Conservation (phyloP, 2,329 filamentous ascomycete genomes). For the Elsinoe fawcettii region DNA sequence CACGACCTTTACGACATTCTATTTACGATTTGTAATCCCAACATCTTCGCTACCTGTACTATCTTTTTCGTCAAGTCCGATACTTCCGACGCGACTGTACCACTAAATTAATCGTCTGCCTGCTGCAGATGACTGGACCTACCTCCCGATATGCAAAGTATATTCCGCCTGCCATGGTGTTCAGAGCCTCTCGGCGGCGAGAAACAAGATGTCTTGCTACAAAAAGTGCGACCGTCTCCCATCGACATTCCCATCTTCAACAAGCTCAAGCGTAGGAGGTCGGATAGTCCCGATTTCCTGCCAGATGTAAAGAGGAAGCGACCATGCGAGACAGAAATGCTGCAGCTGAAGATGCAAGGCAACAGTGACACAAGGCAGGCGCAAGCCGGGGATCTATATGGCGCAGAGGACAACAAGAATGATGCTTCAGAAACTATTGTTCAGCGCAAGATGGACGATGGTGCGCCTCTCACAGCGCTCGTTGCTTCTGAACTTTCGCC, state of each 20-base stretch:
- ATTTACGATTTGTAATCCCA: constrained; percentile 16
- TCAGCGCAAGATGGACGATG: constrained; percentile 14
- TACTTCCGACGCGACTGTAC: constrained; percentile 13
- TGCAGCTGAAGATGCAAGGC: constrained; percentile 4
- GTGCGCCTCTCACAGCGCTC: constrained; percentile 8
- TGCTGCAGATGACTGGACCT: constrained; percentile 13
- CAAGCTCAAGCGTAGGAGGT: constrained; percentile 53
- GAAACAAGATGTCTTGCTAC: constrained; percentile 37
- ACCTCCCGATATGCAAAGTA: constrained; percentile 38
- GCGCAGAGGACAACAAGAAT: background rate
- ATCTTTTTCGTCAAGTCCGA: background rate
- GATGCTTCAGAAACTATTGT: background rate
- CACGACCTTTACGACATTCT: constrained; percentile 13
- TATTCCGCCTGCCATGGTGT: constrained; percentile 45
- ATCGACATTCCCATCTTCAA: constrained; percentile 41
- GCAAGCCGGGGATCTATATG: background rate
- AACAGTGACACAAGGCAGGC: background rate
- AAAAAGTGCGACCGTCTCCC: constrained; percentile 37
- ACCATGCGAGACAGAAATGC: constrained; percentile 10
- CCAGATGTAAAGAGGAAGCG: constrained; percentile 24
- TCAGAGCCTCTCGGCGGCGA: constrained; percentile 31
- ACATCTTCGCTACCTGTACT: constrained; percentile 5
- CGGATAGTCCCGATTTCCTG: constrained; percentile 38
- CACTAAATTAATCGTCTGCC: constrained; percentile 11
- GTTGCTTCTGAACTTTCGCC: constrained; percentile 32